A percentile compares a stretch with the other conserved stretches of the same genome.
phyloP scores from a whole-genome alignment of 2,329 filamentous ascomycete genomes.

The Verticillium zaregamsianum region DNA sequence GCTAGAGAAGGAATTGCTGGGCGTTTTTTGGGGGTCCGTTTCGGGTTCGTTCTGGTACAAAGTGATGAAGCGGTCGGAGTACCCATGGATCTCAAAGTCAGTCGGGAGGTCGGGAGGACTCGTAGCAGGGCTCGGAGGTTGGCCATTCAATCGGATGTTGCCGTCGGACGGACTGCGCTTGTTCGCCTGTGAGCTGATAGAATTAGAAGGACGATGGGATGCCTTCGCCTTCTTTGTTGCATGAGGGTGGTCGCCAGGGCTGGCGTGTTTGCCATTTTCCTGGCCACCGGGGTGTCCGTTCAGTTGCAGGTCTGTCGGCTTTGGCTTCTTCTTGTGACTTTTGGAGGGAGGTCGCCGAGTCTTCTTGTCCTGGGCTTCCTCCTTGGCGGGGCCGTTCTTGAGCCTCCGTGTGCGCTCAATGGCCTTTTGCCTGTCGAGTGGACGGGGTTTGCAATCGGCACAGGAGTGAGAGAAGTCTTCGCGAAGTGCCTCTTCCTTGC shows the following conservation, averaged over 20 bases:
- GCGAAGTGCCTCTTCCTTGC: constrained; percentile 67
- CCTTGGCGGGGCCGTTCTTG: constrained; percentile 33
- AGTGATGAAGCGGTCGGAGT: constrained; percentile 71
- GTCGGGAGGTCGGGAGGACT: constrained; percentile 63
- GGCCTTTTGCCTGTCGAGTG: constrained; percentile 69
- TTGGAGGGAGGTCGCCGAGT: constrained; percentile 72
- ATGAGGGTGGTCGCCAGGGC: constrained; percentile 43
- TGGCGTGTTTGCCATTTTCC: constrained; percentile 47
- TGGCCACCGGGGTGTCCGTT: constrained; percentile 62
- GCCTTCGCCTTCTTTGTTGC: constrained; percentile 76
- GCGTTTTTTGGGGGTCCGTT: constrained; percentile 52
- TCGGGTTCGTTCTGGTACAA: constrained; percentile 61
- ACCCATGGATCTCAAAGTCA: constrained; percentile 62
- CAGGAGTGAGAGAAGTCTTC: constrained; percentile 78
- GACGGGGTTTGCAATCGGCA: constrained; percentile 78
- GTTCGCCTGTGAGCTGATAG: constrained; percentile 63
- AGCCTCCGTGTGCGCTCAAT: constrained; percentile 66
- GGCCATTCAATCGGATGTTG: constrained; percentile 54
- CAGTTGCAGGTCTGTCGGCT: constrained; percentile 61
- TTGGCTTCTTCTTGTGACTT: constrained; percentile 82
- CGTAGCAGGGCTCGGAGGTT: constrained; percentile 72
- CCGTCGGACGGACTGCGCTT: constrained; percentile 62
- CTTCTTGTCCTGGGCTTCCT: constrained; percentile 62
- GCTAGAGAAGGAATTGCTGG: constrained; percentile 67
- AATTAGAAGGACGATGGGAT: constrained; percentile 75